Evolutionary conservation across 306 rosid genomes (phyloP).

Genomic region (Rosa persica): DNA sequence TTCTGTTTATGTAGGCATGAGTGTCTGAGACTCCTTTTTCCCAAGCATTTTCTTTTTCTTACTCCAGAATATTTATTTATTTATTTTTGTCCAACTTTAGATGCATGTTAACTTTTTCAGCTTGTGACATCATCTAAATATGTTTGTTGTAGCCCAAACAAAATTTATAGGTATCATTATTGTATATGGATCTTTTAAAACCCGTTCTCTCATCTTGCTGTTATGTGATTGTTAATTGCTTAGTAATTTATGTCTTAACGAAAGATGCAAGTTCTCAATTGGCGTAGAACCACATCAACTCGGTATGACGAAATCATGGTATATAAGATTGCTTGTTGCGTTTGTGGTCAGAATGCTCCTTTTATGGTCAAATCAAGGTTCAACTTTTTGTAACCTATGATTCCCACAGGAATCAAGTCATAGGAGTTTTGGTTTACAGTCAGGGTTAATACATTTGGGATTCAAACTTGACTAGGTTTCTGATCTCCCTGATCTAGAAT

Average conservation of each 20-base stretch:
- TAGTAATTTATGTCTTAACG: neutral
- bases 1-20: neutral
- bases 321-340: neutral
- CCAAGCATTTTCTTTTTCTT: neutral
- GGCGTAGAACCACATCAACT: neutral
- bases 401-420: neutral
- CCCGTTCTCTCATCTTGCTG: neutral
- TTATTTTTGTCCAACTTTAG: neutral
- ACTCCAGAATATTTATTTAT: neutral
- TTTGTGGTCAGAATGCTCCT: neutral
- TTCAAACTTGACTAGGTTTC: neutral
- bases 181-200: neutral
- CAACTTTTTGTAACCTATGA: neutral
- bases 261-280: neutral
- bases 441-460: neutral
- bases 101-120: neutral
- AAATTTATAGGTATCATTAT: too few relatives aligned
- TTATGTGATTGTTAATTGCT: neutral
- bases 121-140: neutral
- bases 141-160: neutral
- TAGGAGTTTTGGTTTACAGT: neutral
- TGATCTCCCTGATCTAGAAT: neutral
- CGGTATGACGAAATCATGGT: neutral
- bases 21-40: neutral
- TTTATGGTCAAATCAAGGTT: neutral